Evolutionary conservation across 805 yeast genomes (phyloP).

Genomic region (Spathaspora girioi): DNA sequence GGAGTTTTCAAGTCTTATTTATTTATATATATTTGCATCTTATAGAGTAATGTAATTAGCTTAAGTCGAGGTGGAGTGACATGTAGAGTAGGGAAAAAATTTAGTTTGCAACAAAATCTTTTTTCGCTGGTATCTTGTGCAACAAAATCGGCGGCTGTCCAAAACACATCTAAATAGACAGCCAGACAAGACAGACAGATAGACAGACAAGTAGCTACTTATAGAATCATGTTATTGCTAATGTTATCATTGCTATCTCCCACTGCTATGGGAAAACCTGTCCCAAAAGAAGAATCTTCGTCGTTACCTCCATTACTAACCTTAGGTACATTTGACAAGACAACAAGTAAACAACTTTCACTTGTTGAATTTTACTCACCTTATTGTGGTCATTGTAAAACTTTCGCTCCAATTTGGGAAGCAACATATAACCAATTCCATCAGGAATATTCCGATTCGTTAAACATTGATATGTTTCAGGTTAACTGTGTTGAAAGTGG

Average conservation of each 20-base stretch:
- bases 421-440: constrained; percentile 51
- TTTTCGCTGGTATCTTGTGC: not conserved
- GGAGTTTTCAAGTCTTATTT: too few species aligned
- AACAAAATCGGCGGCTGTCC: too few species aligned
- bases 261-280: not conserved
- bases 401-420: constrained; percentile 81
- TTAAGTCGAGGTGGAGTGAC: too few species aligned
- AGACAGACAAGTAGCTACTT: not conserved
- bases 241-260: not conserved
- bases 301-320: constrained; percentile 51
- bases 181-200: too few species aligned
- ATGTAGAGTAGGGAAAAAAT: too few species aligned
- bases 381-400: constrained; percentile 77
- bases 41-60: not conserved
- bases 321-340: constrained; percentile 45
- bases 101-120: not conserved
- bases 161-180: too few species aligned
- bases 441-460: constrained; percentile 38
- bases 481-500: constrained; percentile 87
- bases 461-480: constrained; percentile 56
- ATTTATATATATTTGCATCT: not conserved
- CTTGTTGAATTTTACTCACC: constrained; percentile 91
- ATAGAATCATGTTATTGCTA: not conserved
- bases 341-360: constrained; percentile 53
- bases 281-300: not conserved